Evolutionary conservation across 2,329 filamentous ascomycete species (phyloP), one percentile per base, ranked within the genome.

Genomic region (Bisporella sp.): DNA sequence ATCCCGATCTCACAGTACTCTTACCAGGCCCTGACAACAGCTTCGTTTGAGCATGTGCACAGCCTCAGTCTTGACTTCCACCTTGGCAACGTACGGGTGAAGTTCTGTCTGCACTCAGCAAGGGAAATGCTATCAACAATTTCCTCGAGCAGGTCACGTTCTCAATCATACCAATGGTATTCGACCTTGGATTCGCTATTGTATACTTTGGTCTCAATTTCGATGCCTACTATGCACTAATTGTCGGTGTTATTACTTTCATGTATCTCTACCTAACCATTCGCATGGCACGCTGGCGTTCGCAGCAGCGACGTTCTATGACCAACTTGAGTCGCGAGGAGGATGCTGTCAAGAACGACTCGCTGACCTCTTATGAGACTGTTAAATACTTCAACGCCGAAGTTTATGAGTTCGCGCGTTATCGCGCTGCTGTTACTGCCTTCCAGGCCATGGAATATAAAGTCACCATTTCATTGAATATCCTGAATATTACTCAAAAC

Each of bases 61-160:
- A 85, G 86, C 46, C 81, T 99, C 33, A 96, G 91, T 67, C 77
- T 97, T 57, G 93, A 97, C 66, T 99, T 99, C 64, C 93, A 99
- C 65, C 79, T 97, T 3, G 90, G 89, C 47, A 99, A 71, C 89
- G 92, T 64, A 99, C 93, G 0, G 93, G 93, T 55, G 93, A 99
- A 69, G 90, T 99, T 7, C 74, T 97, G 12, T 97, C 92, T 11
- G 93, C 93, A 1, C 76, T 99, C 57, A 96, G 93, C 72, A 99
- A 99, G 68, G 93, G 93, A 43, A 91, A 86, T 54, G 88, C 92
- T 3, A 95, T 99, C 73, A 97, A 97, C 64, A 89, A 87, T 5
- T 99, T 99, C 66, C 78, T 99, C 50, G 93, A 97, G 69, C 90
- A 96, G 68, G 83, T 96, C 58, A 97, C 92, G 0, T 99, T 99